These are phyloP conservation scores for Leavenworthia alabamica DNA, from an alignment of 345 rosid genomes.

Conservation along the genomic window DNA sequence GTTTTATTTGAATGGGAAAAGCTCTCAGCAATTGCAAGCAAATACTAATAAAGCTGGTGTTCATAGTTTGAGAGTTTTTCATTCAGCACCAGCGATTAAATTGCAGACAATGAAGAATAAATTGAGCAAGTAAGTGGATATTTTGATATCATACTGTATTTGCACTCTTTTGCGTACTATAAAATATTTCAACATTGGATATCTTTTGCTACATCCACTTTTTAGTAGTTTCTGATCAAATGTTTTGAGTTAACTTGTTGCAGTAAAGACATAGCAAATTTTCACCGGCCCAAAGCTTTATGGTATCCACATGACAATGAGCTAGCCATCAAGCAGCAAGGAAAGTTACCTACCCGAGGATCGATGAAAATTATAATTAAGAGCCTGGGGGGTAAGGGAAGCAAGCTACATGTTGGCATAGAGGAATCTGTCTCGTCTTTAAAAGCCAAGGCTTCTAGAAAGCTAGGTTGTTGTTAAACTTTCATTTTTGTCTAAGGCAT, in stretches of 20 bases:
- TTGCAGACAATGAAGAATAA: constrained; percentile 80
- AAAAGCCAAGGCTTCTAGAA: constrained; percentile 80
- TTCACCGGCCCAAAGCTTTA: constrained; percentile 89
- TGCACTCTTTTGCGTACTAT: too few relatives aligned
- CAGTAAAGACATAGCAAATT: constrained; percentile 92
- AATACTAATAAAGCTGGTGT: constrained; percentile 58
- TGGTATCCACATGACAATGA: constrained; percentile 97
- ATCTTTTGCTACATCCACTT: neutral
- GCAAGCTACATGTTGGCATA: constrained; percentile 75
- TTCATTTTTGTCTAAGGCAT: constrained; percentile 7
- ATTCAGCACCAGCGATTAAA: constrained; percentile 91
- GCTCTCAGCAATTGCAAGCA: constrained; percentile 73
- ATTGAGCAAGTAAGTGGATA: constrained; percentile 79
- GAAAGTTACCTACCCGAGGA: constrained; percentile 63
- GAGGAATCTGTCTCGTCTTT: constrained; percentile 77
- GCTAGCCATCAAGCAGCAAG: constrained; percentile 80
- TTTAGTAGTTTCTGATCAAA: neutral
- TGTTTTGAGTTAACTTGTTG: constrained; percentile 10
- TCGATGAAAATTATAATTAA: constrained; percentile 78
- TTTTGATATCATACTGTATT: neutral
- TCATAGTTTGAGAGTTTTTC: constrained; percentile 62
- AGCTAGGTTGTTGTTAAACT: constrained; percentile 63
- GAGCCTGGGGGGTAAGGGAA: constrained; percentile 98
- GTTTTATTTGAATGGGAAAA: constrained; percentile 79
- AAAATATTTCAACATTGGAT: too few relatives aligned